Conservation (phyloP, 352 stramenopile species). For the Phytophthora syringae region DNA sequence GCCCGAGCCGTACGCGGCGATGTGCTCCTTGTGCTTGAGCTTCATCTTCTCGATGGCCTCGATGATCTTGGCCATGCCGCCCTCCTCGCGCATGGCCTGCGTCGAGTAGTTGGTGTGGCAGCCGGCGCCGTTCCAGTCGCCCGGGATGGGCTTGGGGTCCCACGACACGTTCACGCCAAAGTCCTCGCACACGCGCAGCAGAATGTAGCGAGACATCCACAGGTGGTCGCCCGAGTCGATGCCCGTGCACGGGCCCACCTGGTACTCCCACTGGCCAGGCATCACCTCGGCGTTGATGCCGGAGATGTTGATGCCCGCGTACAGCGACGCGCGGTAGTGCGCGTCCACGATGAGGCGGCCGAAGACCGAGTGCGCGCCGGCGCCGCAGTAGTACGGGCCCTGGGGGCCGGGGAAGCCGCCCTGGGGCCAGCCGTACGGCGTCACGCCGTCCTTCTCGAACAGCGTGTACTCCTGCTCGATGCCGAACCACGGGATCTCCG, state of each 20-base stretch:
- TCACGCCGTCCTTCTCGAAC: conserved; percentile 89
- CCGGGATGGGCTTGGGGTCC: conserved; percentile 98
- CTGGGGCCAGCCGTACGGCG: conserved; percentile 93
- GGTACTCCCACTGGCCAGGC: conserved; percentile 98
- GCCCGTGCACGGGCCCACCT: conserved; percentile 96
- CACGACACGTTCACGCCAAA: conserved; percentile 97
- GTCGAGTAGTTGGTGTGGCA: conserved; percentile 98
- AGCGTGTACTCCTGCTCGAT: conserved; percentile 98
- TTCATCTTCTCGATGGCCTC: conserved; percentile 98
- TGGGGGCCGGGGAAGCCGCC: conserved; percentile 89
- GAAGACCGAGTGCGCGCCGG: conserved; percentile 96
- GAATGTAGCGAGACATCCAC: conserved; percentile 97
- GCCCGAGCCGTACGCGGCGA: conserved; percentile 95
- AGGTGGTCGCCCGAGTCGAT: conserved; percentile 97
- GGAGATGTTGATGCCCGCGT: conserved; percentile 95
- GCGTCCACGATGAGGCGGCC: conserved; percentile 95
- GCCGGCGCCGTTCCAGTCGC: conserved; percentile 98
- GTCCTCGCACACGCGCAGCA: conserved; percentile 97
- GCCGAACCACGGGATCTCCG: conserved; percentile 92
- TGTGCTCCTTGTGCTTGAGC: conserved; percentile 97
- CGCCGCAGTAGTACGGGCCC: conserved; percentile 94
- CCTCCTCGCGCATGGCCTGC: conserved; percentile 95
- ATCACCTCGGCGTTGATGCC: conserved; percentile 99
- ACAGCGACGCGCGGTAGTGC: conserved; percentile 96
- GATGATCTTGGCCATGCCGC: conserved; percentile 94